Percentiles rank a stretch among this genome's conserved stretches.
phyloP scores from a whole-genome alignment of 2,329 filamentous ascomycete genomes.

The Chaetomium sp. region DNA sequence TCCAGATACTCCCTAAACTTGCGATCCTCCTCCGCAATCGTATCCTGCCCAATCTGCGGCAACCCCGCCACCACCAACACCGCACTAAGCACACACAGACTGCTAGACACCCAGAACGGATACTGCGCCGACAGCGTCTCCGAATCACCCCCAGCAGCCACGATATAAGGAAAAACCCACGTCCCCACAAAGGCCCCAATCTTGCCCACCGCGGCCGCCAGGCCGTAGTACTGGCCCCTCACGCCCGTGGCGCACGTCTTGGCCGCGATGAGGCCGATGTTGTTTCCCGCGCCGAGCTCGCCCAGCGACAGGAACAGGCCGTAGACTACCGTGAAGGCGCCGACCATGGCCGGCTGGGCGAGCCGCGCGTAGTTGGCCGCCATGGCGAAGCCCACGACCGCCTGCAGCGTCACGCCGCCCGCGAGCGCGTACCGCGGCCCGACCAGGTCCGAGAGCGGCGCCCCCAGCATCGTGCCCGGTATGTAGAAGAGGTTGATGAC shows the following conservation, averaged over 20 bases:
- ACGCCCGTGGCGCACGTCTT: conserved; percentile 89
- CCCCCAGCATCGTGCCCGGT: conserved; percentile 77
- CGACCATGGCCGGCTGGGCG: conserved; percentile 67
- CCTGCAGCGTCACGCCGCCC: conserved; percentile 71
- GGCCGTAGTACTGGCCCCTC: conserved; percentile 74
- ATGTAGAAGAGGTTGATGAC: conserved; percentile 89
- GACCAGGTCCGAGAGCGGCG: conserved; percentile 74
- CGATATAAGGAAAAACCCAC: conserved; percentile 76
- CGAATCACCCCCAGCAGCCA: conserved; percentile 58
- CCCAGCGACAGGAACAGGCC: conserved; percentile 77
- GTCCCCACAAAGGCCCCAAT: conserved; percentile 84
- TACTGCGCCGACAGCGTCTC: conserved; percentile 70
- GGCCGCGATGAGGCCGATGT: conserved; percentile 83
- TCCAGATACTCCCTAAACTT: conserved; percentile 75
- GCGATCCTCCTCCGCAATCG: conserved; percentile 75
- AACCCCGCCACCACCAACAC: conserved; percentile 65
- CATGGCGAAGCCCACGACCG: conserved; percentile 85
- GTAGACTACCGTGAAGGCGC: conserved; percentile 76
- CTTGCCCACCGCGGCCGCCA: conserved; percentile 74
- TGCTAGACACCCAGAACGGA: conserved; percentile 83
- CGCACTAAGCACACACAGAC: conserved; percentile 75
- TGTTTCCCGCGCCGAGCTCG: conserved; percentile 85
- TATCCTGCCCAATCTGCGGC: conserved; percentile 81
- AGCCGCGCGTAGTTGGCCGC: conserved; percentile 74
- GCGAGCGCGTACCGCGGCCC: conserved; percentile 76